phyloP scores from a whole-genome alignment of 805 yeast genomes.

The Pichia exigua region DNA sequence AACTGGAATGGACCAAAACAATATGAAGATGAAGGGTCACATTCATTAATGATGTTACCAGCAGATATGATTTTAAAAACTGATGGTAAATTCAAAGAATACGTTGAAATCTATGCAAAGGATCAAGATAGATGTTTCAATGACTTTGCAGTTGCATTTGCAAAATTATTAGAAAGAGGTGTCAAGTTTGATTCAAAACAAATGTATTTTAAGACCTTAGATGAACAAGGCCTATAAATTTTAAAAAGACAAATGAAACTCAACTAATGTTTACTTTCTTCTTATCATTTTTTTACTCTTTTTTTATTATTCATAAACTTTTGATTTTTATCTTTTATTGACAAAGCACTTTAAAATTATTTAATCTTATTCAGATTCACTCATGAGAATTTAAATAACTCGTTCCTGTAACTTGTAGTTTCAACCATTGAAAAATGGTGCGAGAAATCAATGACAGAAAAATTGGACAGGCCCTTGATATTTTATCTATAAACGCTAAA shows the following conservation, averaged over 20 bases:
- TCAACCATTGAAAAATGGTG: no score
- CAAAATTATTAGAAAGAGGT: conserved; percentile 61
- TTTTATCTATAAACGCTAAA: no score
- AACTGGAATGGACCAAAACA: conserved; percentile 58
- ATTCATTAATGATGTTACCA: conserved; percentile 50
- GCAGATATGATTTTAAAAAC: conserved; percentile 47
- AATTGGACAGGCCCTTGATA: no score
- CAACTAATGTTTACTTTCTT: not conserved
- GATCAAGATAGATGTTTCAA: conserved; percentile 42
- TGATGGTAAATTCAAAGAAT: conserved; percentile 38
- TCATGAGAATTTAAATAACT: no score
- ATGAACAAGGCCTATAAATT: conserved; percentile 45
- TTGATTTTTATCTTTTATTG: no score
- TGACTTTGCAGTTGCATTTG: conserved; percentile 41
- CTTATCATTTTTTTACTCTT: not conserved
- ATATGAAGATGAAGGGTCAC: conserved; percentile 53
- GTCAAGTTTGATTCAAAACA: conserved; percentile 44
- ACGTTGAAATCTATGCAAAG: conserved; percentile 40
- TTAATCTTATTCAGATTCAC: not conserved
- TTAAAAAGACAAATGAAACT: no score
- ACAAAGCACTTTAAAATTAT: not conserved
- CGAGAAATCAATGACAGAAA: no score
- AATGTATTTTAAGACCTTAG: conserved; percentile 56
- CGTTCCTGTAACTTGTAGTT: no score
- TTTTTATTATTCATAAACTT: not conserved